phyloP scores from a whole-genome alignment of 768 basidiomycete genomes.

The Xerocomus brunneocitrinus region DNA sequence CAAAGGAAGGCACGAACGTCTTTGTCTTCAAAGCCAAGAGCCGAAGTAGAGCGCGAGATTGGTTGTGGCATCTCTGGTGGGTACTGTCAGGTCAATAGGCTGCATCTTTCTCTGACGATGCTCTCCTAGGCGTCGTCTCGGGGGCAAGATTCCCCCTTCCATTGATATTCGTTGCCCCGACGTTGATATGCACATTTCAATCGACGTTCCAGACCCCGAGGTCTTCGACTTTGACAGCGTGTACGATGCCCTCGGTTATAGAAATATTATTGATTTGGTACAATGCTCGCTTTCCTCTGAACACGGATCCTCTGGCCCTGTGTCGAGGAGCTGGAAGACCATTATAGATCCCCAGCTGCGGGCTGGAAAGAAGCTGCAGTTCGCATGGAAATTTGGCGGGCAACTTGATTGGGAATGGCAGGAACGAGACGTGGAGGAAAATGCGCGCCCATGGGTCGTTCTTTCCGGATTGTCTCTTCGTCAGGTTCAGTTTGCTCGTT shows the following conservation, averaged over 20 bases:
- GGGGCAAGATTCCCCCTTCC: constrained; percentile 61
- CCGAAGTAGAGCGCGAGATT: constrained; percentile 76
- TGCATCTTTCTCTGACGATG: neutral
- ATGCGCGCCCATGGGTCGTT: constrained; percentile 63
- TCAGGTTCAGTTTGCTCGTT: constrained; percentile 44
- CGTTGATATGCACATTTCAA: constrained; percentile 60
- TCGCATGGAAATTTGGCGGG: constrained; percentile 74
- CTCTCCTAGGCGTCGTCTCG: constrained; percentile 58
- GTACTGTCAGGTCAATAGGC: constrained; percentile 2
- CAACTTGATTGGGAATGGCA: constrained; percentile 86
- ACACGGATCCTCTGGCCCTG: constrained; percentile 5
- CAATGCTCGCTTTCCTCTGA: constrained; percentile 49
- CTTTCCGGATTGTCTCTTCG: constrained; percentile 71
- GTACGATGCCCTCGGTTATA: constrained; percentile 50
- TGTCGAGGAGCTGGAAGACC: constrained; percentile 51
- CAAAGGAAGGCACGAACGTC: constrained; percentile 70
- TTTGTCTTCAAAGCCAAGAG: constrained; percentile 83
- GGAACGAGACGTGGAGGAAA: constrained; percentile 59
- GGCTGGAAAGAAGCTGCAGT: constrained; percentile 56
- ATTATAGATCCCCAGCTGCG: constrained; percentile 51
- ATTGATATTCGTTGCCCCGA: constrained; percentile 71
- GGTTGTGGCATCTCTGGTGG: constrained; percentile 87
- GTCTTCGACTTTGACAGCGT: constrained; percentile 35
- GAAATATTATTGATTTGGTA: constrained; percentile 62
- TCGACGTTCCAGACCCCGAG: constrained; percentile 59